Percentiles rank a stretch among this genome's conserved stretches.
Evolutionary conservation across 2,329 filamentous ascomycete genomes (phyloP).

Genomic region (Paraphaeosphaeria minitans): DNA sequence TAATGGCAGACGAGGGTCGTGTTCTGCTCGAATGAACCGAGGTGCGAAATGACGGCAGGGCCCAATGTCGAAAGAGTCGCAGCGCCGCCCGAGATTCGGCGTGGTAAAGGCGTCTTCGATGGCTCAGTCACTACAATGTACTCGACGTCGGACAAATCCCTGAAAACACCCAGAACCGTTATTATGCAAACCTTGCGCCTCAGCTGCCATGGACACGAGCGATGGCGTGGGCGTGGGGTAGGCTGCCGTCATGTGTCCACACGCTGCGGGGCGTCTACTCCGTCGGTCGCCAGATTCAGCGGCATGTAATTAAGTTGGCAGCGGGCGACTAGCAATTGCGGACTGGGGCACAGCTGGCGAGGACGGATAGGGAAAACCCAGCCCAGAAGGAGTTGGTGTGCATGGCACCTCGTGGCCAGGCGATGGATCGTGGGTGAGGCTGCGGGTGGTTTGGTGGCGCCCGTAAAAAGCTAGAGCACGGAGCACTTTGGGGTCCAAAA

Average conservation of each 20-base stretch:
- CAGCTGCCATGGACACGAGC: constrained; percentile 1
- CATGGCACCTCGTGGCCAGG: constrained; percentile 11
- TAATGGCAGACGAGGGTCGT: neutral
- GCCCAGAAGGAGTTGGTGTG: neutral
- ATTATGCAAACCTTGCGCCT: neutral
- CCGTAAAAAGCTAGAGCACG: constrained; percentile 6
- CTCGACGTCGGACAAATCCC: neutral
- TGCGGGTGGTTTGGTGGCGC: constrained; percentile 24
- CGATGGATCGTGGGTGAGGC: constrained; percentile 17
- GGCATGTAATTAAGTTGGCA: neutral
- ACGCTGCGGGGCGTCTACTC: neutral
- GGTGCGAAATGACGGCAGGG: neutral
- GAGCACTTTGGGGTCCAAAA: constrained; percentile 11
- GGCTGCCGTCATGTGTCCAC: constrained; percentile 2
- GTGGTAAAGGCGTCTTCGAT: neutral
- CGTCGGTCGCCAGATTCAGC: neutral
- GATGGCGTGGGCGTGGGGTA: constrained; percentile 6
- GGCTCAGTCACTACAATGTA: neutral
- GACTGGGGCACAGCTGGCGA: constrained; percentile 10
- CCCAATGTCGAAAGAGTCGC: neutral
- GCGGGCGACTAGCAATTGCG: neutral
- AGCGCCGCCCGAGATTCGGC: neutral
- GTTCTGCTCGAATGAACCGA: constrained; percentile 5
- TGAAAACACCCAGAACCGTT: neutral
- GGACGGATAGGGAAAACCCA: neutral